Evolutionary conservation across 2,329 filamentous ascomycete genomes (phyloP).

Genomic region (Hymenotorrendiella dingleyae): DNA sequence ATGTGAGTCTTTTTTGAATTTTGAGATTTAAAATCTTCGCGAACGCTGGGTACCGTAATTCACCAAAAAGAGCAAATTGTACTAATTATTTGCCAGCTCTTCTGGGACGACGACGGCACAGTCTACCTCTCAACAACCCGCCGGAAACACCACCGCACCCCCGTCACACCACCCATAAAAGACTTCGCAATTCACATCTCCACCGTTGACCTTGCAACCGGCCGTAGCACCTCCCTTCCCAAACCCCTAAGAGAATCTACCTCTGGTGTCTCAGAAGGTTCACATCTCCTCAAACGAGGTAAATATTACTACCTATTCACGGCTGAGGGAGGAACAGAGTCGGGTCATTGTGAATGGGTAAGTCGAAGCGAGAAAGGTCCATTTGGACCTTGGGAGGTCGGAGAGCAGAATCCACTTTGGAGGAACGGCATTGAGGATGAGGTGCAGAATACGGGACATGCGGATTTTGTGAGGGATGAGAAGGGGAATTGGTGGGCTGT

Average conservation of each 20-base stretch:
- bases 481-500: conserved; percentile 40
- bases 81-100: conserved; percentile 37
- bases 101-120: conserved; percentile 49
- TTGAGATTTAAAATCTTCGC: too few species aligned
- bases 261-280: conserved; percentile 57
- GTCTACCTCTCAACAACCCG: conserved; percentile 42
- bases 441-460: conserved; percentile 40
- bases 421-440: conserved; percentile 44
- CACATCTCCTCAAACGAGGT: conserved; percentile 51
- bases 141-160: conserved; percentile 37
- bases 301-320: conserved; percentile 55
- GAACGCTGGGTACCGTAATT: too few species aligned
- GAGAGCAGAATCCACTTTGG: conserved; percentile 51
- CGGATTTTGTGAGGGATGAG: conserved; percentile 36
- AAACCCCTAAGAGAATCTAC: conserved; percentile 48
- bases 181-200: conserved; percentile 47
- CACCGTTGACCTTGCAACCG: conserved; percentile 44
- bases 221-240: conserved; percentile 45
- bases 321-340: conserved; percentile 55
- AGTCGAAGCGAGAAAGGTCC: conserved; percentile 44
- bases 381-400: conserved; percentile 53
- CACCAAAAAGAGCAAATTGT: too few species aligned
- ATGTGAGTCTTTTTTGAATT: conserved; percentile 38
- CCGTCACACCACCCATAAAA: conserved; percentile 35
- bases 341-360: conserved; percentile 56